Conservation (phyloP, 768 basidiomycete genomes). For the Amanita exitialis region DNA sequence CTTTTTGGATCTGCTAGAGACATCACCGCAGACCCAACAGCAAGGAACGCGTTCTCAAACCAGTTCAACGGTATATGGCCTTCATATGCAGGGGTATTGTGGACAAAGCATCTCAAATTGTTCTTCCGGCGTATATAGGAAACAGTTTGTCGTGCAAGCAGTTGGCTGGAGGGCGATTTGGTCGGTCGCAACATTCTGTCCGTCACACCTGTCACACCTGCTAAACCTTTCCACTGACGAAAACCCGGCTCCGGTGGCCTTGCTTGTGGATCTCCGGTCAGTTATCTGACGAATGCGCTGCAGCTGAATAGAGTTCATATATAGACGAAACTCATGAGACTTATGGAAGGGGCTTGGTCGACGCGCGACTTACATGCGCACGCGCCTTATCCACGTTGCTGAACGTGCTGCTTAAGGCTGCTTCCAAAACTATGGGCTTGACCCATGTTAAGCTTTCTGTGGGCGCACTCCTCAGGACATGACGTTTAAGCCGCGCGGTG, state of each 20-base stretch:
- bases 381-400: conserved; percentile 1
- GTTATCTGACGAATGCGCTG: background rate
- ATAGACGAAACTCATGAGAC: background rate
- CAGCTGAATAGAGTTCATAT: background rate
- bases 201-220: background rate
- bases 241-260: background rate
- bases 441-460: background rate
- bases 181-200: background rate
- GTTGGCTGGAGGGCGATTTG: background rate
- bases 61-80: conserved; percentile 75
- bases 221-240: background rate
- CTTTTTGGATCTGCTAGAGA: conserved; percentile 73
- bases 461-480: background rate
- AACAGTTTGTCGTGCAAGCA: background rate
- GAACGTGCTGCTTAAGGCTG: background rate
- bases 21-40: conserved; percentile 78
- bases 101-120: background rate
- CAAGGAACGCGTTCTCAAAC: conserved; percentile 80
- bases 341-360: background rate
- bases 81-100: conserved; percentile 47
- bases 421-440: background rate
- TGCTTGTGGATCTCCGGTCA: background rate
- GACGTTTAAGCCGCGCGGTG: background rate
- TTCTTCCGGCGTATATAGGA: background rate
- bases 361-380: background rate